phyloP scores from a whole-genome alignment of 164 flowering plant species.

The Saururus chinensis region DNA sequence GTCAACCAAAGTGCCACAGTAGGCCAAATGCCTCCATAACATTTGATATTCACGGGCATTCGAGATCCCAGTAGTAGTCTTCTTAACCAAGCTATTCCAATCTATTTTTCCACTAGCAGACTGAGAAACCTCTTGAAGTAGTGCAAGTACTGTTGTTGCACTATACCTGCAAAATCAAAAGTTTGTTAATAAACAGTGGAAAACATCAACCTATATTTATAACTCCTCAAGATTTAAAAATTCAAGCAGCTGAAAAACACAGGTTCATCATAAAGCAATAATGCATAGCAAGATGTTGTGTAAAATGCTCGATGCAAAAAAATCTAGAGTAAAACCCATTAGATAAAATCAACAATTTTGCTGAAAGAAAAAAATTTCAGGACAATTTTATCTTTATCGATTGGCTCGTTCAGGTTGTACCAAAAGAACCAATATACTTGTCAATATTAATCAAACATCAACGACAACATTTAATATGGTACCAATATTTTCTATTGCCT shows the following conservation, averaged over 20 bases:
- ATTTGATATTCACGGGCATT: slow-evolving; percentile 80
- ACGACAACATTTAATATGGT: too few species aligned
- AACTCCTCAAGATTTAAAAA: neutral
- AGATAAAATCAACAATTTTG: neutral
- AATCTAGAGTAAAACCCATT: neutral
- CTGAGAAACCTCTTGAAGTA: slow-evolving; percentile 70
- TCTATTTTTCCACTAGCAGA: slow-evolving; percentile 43
- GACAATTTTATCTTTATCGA: too few species aligned
- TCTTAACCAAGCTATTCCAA: slow-evolving; percentile 64
- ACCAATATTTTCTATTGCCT: too few species aligned
- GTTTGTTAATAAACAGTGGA: neutral
- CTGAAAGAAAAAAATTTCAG: neutral
- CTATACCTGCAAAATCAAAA: slow-evolving; percentile 37
- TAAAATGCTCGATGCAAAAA: neutral
- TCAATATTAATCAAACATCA: too few species aligned
- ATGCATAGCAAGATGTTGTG: neutral
- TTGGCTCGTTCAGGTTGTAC: too few species aligned
- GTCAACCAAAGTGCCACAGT: slow-evolving; percentile 37
- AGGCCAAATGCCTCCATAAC: slow-evolving; percentile 97
- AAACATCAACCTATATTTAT: neutral
- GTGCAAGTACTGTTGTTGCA: slow-evolving; percentile 44
- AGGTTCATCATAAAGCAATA: neutral
- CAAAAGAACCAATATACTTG: too few species aligned
- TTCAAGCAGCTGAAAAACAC: neutral
- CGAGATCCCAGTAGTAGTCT: slow-evolving; percentile 66